Base-by-base conservation (phyloP, 441 rosid genomes). In the Populus hybrid region DNA sequence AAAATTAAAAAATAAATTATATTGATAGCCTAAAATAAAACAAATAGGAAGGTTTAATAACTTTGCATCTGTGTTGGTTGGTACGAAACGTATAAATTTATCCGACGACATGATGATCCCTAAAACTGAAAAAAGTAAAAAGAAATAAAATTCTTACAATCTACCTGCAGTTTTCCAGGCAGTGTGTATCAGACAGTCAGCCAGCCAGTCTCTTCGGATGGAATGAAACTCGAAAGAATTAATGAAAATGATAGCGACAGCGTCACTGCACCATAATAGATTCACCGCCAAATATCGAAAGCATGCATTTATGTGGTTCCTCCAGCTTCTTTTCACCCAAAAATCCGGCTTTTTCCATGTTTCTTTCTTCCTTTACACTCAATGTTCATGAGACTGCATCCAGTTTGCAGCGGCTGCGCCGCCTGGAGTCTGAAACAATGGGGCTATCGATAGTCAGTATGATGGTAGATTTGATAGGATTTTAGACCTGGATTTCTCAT, bases 141-240 rank as follows among this genome's bases (percentile, higher is more conserved):
- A 42, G 14, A 38, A 38, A 9, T 38, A 38, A 38, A 42, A 11
- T 11, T 46, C 57, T 4, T 12, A 12, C 14, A 12, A 11, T 46
- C 57, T 46, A 3, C 18, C 19, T 12, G 6, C 57, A 12, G 18
- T 14, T 46, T 46, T 14, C 57, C 1, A 46, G 18, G 57, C 57
- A 46, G 19, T 14, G 18, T 4, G 18, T 14, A 46, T 3, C 7
- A 14, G 57, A 4, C 18, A 46, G 0, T 46, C 57, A 46, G 57
- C 4, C 57, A 46, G 57, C 6, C 57, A 14, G 57, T 4, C 19
- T 42, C 26, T 18, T 66, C 19, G 66, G 24, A 40, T 26, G 40
- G 78, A 35, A 40, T n/a, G 32, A 75, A 32, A 28, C 72, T 75
- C 53, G 66, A 59, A 67, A 46, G 71, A 30, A 28, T 12, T 65